Conservation (phyloP, 805 yeast genomes). For the Spathaspora passalidarum region DNA sequence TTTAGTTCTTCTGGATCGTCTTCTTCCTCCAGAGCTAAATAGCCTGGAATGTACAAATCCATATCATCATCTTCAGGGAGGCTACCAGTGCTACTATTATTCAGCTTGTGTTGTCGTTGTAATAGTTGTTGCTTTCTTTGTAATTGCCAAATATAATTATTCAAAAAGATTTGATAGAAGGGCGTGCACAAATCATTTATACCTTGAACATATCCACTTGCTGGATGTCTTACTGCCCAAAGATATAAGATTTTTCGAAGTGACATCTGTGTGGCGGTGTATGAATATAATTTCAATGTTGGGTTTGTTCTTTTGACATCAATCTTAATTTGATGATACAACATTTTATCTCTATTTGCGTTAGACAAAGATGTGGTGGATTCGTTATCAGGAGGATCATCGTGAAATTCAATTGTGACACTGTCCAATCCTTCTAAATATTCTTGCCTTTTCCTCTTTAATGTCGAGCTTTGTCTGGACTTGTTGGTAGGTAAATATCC, state of each 20-base stretch:
- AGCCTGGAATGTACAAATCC: slow-evolving; percentile 32
- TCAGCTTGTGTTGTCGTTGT: slow-evolving; percentile 22
- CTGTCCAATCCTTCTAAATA: slow-evolving; percentile 70
- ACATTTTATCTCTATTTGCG: slow-evolving; percentile 42
- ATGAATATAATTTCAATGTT: slow-evolving; percentile 67
- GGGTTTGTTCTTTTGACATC: slow-evolving; percentile 96
- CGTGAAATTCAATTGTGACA: slow-evolving; percentile 47
- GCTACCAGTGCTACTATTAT: slow-evolving; percentile 9
- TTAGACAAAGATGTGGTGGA: slow-evolving; percentile 8
- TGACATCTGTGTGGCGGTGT: slow-evolving; percentile 68
- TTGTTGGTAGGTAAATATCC: slow-evolving; percentile 90
- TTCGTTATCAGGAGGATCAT: slow-evolving; percentile 16
- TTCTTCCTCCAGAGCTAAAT: slow-evolving; percentile 21
- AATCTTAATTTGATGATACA: slow-evolving; percentile 94
- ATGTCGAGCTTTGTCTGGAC: slow-evolving; percentile 64
- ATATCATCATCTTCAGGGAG: slow-evolving; percentile 13
- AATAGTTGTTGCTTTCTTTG: slow-evolving; percentile 28
- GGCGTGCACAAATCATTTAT: slow-evolving; percentile 94
- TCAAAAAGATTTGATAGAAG: slow-evolving; percentile 80
- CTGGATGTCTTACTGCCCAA: slow-evolving; percentile 97
- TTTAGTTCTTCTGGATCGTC: slow-evolving; percentile 19
- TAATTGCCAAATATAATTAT: slow-evolving; percentile 54
- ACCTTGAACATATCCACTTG: slow-evolving; percentile 97
- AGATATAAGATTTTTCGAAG: slow-evolving; percentile 78
- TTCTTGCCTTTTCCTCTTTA: slow-evolving; percentile 81